Base-by-base conservation (phyloP, 345 rosid genomes). In the Melaleuca alternifolia region DNA sequence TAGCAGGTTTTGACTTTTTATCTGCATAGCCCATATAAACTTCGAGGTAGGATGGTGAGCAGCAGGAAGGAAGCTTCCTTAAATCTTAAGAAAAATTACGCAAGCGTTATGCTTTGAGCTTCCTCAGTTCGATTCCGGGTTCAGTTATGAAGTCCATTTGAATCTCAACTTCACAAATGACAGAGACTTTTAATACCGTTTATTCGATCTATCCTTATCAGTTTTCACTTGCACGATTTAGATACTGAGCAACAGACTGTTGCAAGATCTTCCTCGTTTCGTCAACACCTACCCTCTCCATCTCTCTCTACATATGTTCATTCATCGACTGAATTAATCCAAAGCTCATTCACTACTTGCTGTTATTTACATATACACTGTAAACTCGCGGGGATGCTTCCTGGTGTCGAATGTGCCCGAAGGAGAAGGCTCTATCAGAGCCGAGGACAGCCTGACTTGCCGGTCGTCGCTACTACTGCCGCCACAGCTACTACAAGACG, bases 371-470 rank as follows among this genome's bases (percentile, higher is more conserved):
- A 3, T 44, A 18, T 10, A 33, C 46, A 16, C 18, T 0, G 24
- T 71, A 18, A 71, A 53, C 65, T 82, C 84, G 98, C 97, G 7
- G 95, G 94, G 24, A 94, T 94, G 98, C 92, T 97, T 82, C 94
- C 96, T 33, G 99, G 99, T 15, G 96, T 96, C 51, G 97, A 95
- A 89, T 93, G 93, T 83, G 98, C 98, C 6, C 89, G 99, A 37
- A 90, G 99, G 87, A 92, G 99, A 83, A 86, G 94, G 83, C 94
- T 93, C 89, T 94, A 89, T 9, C 91, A 77, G 30, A 61, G 94
- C 90, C 90, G 93, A 50, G 91, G 89, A 0, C 81, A 88, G 75
- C 82, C 88, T 10, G 93, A 94, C 48, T 86, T 91, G 3, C 88
- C 86, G 13, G 84, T 1, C 26, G 12, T 37, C 14, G 4, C 81